Conservation (phyloP, 495 filamentous ascomycete genomes). For the Tuber microsphaerosporum region DNA sequence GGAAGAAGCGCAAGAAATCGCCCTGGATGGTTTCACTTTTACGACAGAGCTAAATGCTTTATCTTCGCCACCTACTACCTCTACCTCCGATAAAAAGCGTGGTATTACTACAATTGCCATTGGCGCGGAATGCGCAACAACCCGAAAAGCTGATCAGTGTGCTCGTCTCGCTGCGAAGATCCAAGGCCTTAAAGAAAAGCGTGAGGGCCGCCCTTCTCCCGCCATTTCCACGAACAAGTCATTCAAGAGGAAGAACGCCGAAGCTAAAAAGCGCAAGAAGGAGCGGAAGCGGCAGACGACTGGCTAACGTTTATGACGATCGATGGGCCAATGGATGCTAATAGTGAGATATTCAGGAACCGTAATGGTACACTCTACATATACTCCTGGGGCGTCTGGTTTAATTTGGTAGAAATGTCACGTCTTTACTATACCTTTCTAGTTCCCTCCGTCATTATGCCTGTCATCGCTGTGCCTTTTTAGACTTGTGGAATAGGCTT, state of each 20-base stretch:
- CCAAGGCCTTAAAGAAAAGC: conserved; percentile 67
- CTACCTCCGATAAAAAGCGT: conserved; percentile 35
- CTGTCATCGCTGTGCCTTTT: not conserved
- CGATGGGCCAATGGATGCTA: not conserved
- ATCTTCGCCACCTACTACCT: conserved; percentile 33
- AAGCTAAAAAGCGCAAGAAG: not conserved
- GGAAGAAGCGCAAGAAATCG: conserved; percentile 8
- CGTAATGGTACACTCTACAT: not conserved
- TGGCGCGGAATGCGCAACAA: not conserved
- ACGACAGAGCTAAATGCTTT: conserved; percentile 43
- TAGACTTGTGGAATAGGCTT: not conserved
- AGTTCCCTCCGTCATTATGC: not conserved
- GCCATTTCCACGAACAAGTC: not conserved
- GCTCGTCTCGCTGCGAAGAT: conserved; percentile 72
- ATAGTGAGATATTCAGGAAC: not conserved
- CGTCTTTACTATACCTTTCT: not conserved
- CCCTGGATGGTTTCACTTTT: conserved; percentile 41
- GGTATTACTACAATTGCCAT: not conserved
- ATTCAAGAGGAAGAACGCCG: not conserved
- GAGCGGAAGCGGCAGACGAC: not conserved
- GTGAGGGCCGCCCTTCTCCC: not conserved
- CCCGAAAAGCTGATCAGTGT: conserved; percentile 56
- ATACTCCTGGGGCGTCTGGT: not conserved
- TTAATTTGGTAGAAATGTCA: not conserved
- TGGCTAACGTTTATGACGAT: not conserved